A percentile compares a stretch with the other conserved stretches of the same genome.
Conservation (phyloP, 2,329 filamentous ascomycete species). For the Aureobasidium sp. region DNA sequence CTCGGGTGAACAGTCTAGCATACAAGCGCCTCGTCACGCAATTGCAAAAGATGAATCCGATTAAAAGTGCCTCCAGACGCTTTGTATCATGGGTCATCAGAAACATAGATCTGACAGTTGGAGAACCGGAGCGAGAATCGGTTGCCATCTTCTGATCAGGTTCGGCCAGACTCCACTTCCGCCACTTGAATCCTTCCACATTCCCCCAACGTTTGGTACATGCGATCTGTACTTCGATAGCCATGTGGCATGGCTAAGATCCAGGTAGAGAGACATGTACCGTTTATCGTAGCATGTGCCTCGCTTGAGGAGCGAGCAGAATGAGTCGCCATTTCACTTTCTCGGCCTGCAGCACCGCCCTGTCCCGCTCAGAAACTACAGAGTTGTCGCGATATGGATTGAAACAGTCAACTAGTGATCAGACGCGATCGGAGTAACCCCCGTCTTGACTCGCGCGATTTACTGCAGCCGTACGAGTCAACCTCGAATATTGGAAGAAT, state of each 20-base stretch:
- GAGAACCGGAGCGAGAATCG: not conserved
- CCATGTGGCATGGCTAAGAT: not conserved
- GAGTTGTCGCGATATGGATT: not conserved
- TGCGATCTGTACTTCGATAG: not conserved
- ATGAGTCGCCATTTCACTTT: not conserved
- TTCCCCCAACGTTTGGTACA: not conserved
- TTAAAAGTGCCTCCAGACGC: not conserved
- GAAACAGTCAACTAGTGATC: not conserved
- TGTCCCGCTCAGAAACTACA: not conserved
- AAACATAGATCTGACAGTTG: not conserved
- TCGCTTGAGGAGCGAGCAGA: not conserved
- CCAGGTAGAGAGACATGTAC: not conserved
- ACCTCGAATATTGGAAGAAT: not conserved
- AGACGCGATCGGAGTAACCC: not conserved
- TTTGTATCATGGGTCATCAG: not conserved
- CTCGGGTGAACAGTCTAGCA: not conserved
- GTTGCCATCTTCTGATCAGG: not conserved
- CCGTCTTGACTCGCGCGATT: not conserved
- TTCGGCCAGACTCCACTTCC: not conserved
- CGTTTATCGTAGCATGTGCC: not conserved
- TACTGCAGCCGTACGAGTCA: not conserved
- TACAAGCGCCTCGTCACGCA: not conserved
- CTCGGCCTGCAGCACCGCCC: not conserved
- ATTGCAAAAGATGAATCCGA: not conserved
- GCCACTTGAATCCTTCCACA: not conserved